These are phyloP conservation scores for Suillus lakei DNA, from an alignment of 768 basidiomycete species.

Conservation along the genomic window DNA sequence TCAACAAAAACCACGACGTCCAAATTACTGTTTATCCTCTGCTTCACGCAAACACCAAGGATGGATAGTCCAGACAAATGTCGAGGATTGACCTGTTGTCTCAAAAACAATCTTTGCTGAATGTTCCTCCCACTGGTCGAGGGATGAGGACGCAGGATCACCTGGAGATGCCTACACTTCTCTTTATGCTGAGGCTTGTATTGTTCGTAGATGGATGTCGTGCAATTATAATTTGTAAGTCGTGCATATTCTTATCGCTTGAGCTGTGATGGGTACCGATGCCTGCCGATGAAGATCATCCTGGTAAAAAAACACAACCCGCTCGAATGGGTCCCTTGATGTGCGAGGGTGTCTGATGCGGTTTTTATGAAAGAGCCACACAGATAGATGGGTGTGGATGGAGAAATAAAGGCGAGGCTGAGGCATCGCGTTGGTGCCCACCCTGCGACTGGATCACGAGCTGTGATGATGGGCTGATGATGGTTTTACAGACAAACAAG, in stretches of 20 bases:
- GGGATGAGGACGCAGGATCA: conserved; percentile 91
- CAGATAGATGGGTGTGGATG: conserved; percentile 68
- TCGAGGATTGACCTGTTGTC: conserved; percentile 67
- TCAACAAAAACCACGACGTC: conserved; percentile 58
- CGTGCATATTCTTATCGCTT: background rate
- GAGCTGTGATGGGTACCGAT: conserved; percentile 10
- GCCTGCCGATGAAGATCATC: conserved; percentile 73
- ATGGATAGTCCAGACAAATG: conserved; percentile 90
- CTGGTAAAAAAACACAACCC: conserved; percentile 91
- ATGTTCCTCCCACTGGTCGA: conserved; percentile 88
- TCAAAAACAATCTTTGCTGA: conserved; percentile 96
- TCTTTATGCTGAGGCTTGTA: conserved; percentile 6
- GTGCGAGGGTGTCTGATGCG: conserved; percentile 32
- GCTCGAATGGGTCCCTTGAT: conserved; percentile 42
- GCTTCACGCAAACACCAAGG: conserved; percentile 48
- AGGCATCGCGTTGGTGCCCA: conserved; percentile 41
- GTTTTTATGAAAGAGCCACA: conserved; percentile 30
- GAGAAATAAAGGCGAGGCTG: conserved; percentile 91
- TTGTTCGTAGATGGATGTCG: conserved; percentile 34
- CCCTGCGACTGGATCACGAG: background rate
- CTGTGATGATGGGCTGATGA: background rate
- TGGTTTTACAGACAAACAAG: background rate
- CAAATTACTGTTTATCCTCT: conserved; percentile 81
- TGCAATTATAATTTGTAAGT: conserved; percentile 17
- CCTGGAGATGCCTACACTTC: conserved; percentile 77